These are phyloP conservation scores for Lasiodiplodia sp. DNA, from an alignment of 2,329 filamentous ascomycete species.

Conservation along the genomic window DNA sequence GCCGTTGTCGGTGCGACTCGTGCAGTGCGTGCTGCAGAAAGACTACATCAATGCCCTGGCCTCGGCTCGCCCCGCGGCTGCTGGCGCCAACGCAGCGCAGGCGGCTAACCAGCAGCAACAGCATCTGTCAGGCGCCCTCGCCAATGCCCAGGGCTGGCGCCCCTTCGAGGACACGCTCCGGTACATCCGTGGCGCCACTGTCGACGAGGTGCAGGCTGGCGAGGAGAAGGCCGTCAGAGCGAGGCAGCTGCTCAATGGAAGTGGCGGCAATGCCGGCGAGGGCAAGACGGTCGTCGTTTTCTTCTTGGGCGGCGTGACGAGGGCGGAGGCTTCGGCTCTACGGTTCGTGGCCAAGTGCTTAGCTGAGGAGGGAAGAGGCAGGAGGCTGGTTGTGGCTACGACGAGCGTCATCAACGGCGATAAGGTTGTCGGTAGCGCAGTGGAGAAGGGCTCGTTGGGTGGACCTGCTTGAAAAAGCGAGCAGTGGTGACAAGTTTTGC, in stretches of 20 bases:
- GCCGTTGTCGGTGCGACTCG: conserved; percentile 85
- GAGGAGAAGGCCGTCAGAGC: conserved; percentile 93
- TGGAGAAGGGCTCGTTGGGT: conserved; percentile 66
- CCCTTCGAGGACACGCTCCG: conserved; percentile 93
- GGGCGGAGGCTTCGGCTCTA: conserved; percentile 92
- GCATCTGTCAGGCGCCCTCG: conserved; percentile 54
- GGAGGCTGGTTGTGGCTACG: conserved; percentile 87
- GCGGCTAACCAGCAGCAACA: conserved; percentile 31
- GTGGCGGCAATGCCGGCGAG: conserved; percentile 63
- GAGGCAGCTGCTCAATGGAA: conserved; percentile 79
- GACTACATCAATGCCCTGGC: conserved; percentile 71
- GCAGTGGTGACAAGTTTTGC: not conserved
- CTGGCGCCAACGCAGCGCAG: conserved; percentile 53
- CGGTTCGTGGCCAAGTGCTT: conserved; percentile 83
- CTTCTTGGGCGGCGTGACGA: conserved; percentile 95
- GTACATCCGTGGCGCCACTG: conserved; percentile 84
- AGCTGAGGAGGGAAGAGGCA: conserved; percentile 69
- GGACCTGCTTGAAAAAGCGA: not conserved
- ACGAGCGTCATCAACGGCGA: conserved; percentile 92
- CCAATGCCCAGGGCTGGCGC: conserved; percentile 78
- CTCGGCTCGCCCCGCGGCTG: conserved; percentile 61
- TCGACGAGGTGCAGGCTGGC: conserved; percentile 90
- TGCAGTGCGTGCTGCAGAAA: conserved; percentile 94
- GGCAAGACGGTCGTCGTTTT: conserved; percentile 80
- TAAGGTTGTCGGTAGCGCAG: conserved; percentile 83